These are phyloP conservation scores for Camellia japonica DNA, from an alignment of 148 eudicot genomes.

Conservation along the genomic window DNA sequence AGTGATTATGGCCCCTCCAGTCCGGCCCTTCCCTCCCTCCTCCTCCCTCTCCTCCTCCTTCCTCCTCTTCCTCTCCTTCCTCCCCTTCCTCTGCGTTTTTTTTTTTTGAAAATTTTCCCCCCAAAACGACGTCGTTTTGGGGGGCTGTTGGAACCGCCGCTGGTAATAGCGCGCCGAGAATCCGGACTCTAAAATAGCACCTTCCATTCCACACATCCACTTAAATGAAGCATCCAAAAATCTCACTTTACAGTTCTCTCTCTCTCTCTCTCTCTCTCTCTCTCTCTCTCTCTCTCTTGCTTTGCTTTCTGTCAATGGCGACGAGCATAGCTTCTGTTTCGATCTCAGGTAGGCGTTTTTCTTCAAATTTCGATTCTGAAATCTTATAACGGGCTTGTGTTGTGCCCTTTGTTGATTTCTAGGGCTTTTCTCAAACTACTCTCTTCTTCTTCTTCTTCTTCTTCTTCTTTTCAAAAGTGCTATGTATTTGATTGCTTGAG, in stretches of 20 bases:
- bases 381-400: background rate
- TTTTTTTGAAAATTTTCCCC: no score
- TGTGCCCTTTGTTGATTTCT: background rate
- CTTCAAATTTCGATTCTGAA: background rate
- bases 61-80: no score
- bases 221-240: no score
- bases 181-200: no score
- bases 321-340: slow-evolving; percentile 36
- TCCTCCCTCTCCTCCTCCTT: no score
- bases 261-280: background rate
- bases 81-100: no score
- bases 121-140: no score
- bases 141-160: no score
- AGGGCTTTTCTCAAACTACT: background rate
- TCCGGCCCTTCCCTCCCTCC: no score
- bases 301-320: slow-evolving; percentile 14
- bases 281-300: background rate
- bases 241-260: background rate
- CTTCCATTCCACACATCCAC: no score
- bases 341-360: slow-evolving; percentile 31
- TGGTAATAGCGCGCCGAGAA: no score
- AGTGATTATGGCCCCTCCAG: no score
- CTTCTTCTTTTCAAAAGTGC: background rate
- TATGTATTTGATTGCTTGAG: background rate
- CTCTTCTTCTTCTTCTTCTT: background rate